Conservation (phyloP, 23 red algal species). For the Gracilaria domingensis region DNA sequence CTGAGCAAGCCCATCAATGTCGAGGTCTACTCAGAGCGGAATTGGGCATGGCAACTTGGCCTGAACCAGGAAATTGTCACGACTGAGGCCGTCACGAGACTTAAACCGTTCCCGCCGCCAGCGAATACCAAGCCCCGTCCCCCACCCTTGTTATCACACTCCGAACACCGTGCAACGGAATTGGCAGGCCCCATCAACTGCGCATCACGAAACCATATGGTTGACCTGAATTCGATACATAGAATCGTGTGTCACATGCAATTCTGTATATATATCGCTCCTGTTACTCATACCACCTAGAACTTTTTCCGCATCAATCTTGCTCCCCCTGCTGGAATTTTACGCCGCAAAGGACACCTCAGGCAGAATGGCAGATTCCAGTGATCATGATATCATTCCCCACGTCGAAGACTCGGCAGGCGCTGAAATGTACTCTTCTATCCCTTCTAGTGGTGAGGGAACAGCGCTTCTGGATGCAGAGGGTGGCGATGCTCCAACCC, state of each 20-base stretch:
- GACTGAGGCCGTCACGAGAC: slow-evolving; percentile 10
- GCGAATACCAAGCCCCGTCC: not conserved
- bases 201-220: slow-evolving; percentile 1
- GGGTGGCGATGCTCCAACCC: not conserved
- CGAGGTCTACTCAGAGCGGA: not conserved
- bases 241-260: not conserved
- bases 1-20: not conserved
- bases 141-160: not conserved
- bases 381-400: not conserved
- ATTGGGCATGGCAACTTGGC: slow-evolving; percentile 32
- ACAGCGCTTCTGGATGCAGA: slow-evolving; percentile 32
- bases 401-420: not conserved
- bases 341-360: not conserved
- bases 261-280: slow-evolving; percentile 19
- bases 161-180: slow-evolving; percentile 1
- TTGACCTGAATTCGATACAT: slow-evolving; percentile 14
- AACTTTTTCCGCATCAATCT: not conserved
- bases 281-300: slow-evolving; percentile 4
- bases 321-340: not conserved
- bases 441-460: slow-evolving; percentile 11
- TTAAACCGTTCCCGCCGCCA: not conserved
- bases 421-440: slow-evolving; percentile 34
- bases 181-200: slow-evolving; percentile 8
- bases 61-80: not conserved
- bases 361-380: slow-evolving; percentile 7